Evolutionary conservation across 768 basidiomycete species (phyloP), one percentile per base, ranked within the genome.

Genomic region (Russula vinacea): DNA sequence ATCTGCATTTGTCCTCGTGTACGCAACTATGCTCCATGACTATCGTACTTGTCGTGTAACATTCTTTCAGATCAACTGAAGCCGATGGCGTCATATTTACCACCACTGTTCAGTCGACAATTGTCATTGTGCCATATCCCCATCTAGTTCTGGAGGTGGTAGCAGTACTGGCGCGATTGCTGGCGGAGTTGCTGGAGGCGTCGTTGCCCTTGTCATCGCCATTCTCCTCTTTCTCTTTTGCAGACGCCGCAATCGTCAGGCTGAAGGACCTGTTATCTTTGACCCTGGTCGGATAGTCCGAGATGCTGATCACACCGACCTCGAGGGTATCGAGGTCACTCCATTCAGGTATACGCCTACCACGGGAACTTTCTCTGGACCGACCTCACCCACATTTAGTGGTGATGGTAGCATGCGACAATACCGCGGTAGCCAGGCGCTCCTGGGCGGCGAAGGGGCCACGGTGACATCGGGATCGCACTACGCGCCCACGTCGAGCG

Each of bases 181-280:
- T 3, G 76, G 76, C 49, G 71, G 72, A 35, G 67, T 70, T 24
- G 71, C 70, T 42, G 75, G 72, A 32, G 75, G 74, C 2, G 67
- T 62, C 26, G 59, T 35, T 14, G 62, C 19, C 4, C 71, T 68
- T 2, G 57, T 74, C 39, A 42, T 71, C 37, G 37, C 69, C 45
- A 66, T 76, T 42, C 32, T 74, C 19, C 51, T 70, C 42, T 68
- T 70, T 24, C 60, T 75, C 11, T 62, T 73, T 37, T 64, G 72
- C 62, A 74, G 74, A 70, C 72, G 73, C 42, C 71, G 71, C 24
- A 70, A 73, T 40, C 65, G 62, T 45, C 58, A 51, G n/a, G n/a
- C n/a, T n/a, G 76, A 80, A 62, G 80, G 81, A 37, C 81, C 81
- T 61, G 81, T 80, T 57, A 75, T 80, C 73, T 81, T 81, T 62